Evolutionary conservation across 2,329 filamentous ascomycete genomes (phyloP).

Genomic region (Fusarium floridanum): DNA sequence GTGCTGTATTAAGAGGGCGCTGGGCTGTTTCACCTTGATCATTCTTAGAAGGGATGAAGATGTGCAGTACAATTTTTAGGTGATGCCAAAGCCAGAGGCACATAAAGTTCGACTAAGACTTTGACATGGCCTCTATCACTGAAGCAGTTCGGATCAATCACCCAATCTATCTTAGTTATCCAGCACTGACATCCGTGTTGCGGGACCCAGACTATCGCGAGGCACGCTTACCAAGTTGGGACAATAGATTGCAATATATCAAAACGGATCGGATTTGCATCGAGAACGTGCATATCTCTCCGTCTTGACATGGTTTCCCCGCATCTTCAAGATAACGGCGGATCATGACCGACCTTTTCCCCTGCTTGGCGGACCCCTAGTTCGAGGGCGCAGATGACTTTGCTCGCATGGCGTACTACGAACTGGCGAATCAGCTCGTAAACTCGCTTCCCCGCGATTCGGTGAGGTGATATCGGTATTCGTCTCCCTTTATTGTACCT

Average conservation of each 20-base stretch:
- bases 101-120: background rate
- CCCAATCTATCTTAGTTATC: background rate
- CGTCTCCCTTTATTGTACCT: background rate
- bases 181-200: background rate
- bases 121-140: no score
- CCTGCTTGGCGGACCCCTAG: background rate
- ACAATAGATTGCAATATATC: conserved; percentile 17
- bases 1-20: background rate
- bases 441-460: background rate
- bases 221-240: conserved; percentile 20
- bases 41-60: background rate
- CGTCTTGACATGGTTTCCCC: conserved; percentile 9
- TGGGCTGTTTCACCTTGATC: background rate
- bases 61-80: background rate
- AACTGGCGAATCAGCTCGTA: background rate
- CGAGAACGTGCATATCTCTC: background rate
- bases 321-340: conserved; percentile 1
- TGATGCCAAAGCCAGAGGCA: background rate
- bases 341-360: background rate
- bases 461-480: background rate
- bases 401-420: background rate
- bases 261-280: background rate
- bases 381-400: background rate
- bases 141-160: background rate
- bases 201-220: background rate